Evolutionary conservation across 225 moss, liverwort and hornwort species (phyloP).

Genomic region (Pseudisothecium myosuroides): DNA sequence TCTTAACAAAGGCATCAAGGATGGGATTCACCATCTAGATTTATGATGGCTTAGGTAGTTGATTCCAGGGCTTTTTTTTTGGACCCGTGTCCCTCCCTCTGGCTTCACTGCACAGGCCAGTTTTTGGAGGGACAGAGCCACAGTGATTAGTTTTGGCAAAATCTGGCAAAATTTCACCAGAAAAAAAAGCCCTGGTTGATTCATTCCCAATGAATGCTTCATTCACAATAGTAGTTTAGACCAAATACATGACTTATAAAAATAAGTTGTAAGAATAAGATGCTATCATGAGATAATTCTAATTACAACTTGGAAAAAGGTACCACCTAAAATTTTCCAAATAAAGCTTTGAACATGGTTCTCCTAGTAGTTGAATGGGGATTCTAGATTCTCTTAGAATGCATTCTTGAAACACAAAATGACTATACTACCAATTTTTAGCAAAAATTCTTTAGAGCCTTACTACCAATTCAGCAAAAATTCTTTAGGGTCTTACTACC

Average conservation of each 20-base stretch:
- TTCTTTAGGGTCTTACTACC: not conserved
- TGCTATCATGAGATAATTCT: not conserved
- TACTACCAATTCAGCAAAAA: not conserved
- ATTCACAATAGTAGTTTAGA: rapidly evolving
- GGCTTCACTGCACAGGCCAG: too few species aligned
- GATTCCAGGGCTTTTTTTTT: too few species aligned
- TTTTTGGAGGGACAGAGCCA: too few species aligned
- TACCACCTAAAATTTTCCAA: not conserved
- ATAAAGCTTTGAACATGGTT: not conserved
- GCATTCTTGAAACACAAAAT: too few species aligned
- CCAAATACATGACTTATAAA: not conserved
- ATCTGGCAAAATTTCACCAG: too few species aligned
- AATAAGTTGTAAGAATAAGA: not conserved
- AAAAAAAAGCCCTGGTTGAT: too few species aligned
- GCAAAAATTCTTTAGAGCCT: not conserved
- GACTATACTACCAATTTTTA: too few species aligned
- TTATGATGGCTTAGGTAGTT: not conserved
- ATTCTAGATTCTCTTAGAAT: not conserved
- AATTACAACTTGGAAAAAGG: not conserved
- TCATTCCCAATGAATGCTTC: rapidly evolving
- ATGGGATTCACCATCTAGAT: too few species aligned
- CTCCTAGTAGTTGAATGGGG: not conserved
- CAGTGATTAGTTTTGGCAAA: too few species aligned
- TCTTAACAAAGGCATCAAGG: too few species aligned
- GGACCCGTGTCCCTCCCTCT: too few species aligned